Percentiles rank a stretch among this genome's conserved stretches.
Conservation (phyloP, 495 filamentous ascomycete species). For the Sabuloglossum arenarium region DNA sequence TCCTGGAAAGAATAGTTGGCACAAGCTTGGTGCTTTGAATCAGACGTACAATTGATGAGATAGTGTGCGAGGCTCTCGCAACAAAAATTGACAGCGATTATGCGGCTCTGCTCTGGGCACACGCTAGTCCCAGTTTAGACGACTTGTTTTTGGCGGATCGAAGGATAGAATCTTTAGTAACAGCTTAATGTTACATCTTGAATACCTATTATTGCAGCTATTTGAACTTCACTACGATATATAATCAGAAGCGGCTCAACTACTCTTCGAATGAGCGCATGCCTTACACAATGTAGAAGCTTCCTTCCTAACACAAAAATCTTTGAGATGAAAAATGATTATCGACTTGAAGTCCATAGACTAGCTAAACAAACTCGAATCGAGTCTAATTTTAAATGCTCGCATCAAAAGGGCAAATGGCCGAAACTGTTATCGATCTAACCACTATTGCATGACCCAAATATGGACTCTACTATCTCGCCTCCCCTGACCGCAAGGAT, state of each 20-base stretch:
- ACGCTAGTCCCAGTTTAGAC: background rate
- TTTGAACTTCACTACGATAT: too few species aligned
- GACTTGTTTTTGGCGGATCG: too few species aligned
- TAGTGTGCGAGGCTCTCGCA: background rate
- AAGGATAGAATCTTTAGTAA: too few species aligned
- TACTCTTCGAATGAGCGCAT: too few species aligned
- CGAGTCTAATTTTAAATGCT: background rate
- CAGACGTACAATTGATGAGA: background rate
- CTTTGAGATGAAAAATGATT: too few species aligned
- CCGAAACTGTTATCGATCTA: background rate
- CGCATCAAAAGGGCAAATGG: background rate
- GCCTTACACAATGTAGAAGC: too few species aligned
- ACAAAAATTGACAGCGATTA: background rate
- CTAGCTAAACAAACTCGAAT: too few species aligned
- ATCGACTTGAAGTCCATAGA: too few species aligned
- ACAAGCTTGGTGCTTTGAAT: background rate
- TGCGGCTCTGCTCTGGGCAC: background rate
- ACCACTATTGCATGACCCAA: conserved; percentile 19
- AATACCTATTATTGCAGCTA: too few species aligned
- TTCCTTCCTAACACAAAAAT: too few species aligned
- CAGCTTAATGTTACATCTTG: too few species aligned
- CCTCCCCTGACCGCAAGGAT: conserved; percentile 55
- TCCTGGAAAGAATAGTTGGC: background rate
- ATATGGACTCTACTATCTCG: conserved; percentile 59
- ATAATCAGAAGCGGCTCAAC: too few species aligned